Evolutionary conservation across 768 basidiomycete species (phyloP), one percentile per base, ranked within the genome.

Genomic region (Thelephora ganbajun): DNA sequence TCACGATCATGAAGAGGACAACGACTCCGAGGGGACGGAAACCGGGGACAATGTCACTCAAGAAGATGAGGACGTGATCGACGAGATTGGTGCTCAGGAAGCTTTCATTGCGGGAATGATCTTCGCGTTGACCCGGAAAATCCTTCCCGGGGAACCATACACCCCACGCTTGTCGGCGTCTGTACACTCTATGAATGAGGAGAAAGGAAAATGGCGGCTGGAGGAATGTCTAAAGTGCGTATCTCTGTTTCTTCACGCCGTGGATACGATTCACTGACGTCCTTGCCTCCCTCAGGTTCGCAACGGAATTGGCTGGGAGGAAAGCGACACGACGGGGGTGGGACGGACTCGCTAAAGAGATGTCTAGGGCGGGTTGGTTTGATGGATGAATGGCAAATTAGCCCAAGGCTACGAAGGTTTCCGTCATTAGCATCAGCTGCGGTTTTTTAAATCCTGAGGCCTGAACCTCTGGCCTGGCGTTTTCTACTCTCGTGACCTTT

Each of bases 41-140:
- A 70, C 65, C 52, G 44, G 11, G 35, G 39, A 19, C 6, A 34
- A n/a, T 48, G 14, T 36, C 11, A 41, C 44, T n/a, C 23, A 26
- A 4, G 23, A 43, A 11, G 20, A 36, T 14, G 49, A 69, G 14
- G 68, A 66, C 20, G 63, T 73, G 2, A 65, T 78, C 6, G 86
- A 87, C 56, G 85, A 88, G 53, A 73, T 80, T 9, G 85, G 85
- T 1, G 80, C 82, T 1, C 82, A 88, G 54, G 80, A 84, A 49
- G 86, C 85, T 2, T 88, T 88, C 54, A 74, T 87, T n/a, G 80
- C 83, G 0, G 88, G 86, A 6, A 89, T 91, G 85, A 83, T 91
- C 47, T 90, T 77, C 61, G 77, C 86, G 0, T 59, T 91, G 53
- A 87, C 80, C 48, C 66, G 85, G 54, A 70, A 77, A 41, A 64